These are phyloP conservation scores for Pisolithus sp. DNA, from an alignment of 768 basidiomycete genomes.

Conservation along the genomic window DNA sequence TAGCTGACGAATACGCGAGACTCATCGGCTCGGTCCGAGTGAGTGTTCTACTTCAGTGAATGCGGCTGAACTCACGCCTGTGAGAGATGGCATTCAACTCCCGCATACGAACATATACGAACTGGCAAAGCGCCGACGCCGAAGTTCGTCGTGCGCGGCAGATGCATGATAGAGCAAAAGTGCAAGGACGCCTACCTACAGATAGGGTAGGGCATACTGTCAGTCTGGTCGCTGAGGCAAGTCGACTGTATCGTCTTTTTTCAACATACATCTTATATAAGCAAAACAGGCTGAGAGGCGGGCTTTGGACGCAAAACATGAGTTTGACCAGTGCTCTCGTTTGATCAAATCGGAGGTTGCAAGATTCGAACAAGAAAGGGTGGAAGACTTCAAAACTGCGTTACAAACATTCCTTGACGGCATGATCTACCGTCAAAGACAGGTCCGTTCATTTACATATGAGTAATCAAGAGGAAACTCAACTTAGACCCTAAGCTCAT, in stretches of 20 bases:
- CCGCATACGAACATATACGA: slow-evolving; percentile 74
- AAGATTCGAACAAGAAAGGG: slow-evolving; percentile 87
- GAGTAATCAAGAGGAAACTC: not conserved
- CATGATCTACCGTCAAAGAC: slow-evolving; percentile 80
- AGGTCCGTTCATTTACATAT: slow-evolving; percentile 36
- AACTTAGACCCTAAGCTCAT: slow-evolving; percentile 49
- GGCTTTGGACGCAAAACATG: slow-evolving; percentile 74
- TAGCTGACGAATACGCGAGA: slow-evolving; percentile 89
- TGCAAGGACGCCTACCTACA: slow-evolving; percentile 63
- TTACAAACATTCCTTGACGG: slow-evolving; percentile 81
- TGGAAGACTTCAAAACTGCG: slow-evolving; percentile 86
- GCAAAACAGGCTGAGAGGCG: slow-evolving; percentile 69
- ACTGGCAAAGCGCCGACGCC: slow-evolving; percentile 76
- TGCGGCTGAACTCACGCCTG: not conserved
- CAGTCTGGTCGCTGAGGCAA: slow-evolving; percentile 73
- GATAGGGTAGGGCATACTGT: slow-evolving; percentile 73
- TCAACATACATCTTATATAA: no score
- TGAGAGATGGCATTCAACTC: slow-evolving; percentile 79
- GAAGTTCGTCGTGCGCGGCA: slow-evolving; percentile 68
- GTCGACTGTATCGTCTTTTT: slow-evolving; percentile 13
- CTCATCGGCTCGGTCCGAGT: slow-evolving; percentile 84
- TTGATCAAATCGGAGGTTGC: slow-evolving; percentile 85
- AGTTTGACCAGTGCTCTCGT: slow-evolving; percentile 85
- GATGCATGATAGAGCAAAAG: slow-evolving; percentile 74
- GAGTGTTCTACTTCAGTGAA: slow-evolving; percentile 23